Evolutionary conservation across 1,284 basidiomycete genomes (phyloP).

Genomic region (Pyrrhoderma noxium): DNA sequence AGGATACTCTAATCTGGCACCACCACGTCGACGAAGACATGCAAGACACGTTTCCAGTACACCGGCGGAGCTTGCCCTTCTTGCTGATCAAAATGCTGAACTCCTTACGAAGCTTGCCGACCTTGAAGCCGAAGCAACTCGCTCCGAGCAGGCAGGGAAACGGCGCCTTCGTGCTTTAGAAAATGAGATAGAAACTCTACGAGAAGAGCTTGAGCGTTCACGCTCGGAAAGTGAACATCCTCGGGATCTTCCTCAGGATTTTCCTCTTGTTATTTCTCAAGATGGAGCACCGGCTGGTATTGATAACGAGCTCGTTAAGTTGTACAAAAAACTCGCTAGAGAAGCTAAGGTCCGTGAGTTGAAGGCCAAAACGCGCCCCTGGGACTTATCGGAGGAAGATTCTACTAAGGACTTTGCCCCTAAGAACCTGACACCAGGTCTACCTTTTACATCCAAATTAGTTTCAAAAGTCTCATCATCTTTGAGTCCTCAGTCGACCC

Average conservation of each 20-base stretch:
- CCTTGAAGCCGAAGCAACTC: conserved; percentile 62
- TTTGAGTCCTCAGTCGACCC: not conserved
- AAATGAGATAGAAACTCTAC: conserved; percentile 63
- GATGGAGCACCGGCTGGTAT: conserved; percentile 5
- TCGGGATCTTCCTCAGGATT: conserved; percentile 50
- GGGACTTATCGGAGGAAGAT: conserved; percentile 34
- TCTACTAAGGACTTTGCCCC: conserved; percentile 16
- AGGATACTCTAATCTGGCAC: conserved; percentile 21
- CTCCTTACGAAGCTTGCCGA: conserved; percentile 66
- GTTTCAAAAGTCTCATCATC: not conserved
- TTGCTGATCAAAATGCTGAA: conserved; percentile 77
- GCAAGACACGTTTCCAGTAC: conserved; percentile 53
- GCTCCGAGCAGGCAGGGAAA: conserved; percentile 60
- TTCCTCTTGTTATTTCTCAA: conserved; percentile 5
- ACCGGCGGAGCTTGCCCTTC: conserved; percentile 56
- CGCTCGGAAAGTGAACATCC: conserved; percentile 61
- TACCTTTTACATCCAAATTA: conserved; percentile 1
- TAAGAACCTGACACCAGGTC: conserved; percentile 5
- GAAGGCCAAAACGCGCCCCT: conserved; percentile 26
- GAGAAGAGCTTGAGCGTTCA: conserved; percentile 66
- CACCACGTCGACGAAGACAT: conserved; percentile 24
- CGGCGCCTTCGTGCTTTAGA: conserved; percentile 65
- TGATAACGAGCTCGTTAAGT: conserved; percentile 11
- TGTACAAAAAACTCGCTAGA: conserved; percentile 13
- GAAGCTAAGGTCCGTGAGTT: conserved; percentile 26